Conservation (phyloP, 2,329 filamentous ascomycete species). For the Purpureocillium lavendulum region DNA sequence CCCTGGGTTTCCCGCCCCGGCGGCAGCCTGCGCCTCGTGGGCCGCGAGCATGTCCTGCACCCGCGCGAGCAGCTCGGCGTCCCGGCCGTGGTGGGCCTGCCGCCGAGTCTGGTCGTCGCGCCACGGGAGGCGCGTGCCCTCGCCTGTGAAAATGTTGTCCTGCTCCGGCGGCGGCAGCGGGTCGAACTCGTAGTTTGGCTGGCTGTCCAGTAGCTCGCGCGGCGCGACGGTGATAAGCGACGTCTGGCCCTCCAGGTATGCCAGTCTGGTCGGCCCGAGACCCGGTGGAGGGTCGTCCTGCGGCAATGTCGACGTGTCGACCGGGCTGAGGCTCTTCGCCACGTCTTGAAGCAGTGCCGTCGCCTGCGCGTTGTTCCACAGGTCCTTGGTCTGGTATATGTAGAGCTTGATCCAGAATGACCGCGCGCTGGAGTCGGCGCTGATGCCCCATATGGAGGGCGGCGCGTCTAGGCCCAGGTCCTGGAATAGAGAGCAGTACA, state of each 20-base stretch:
- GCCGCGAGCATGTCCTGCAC: constrained; percentile 19
- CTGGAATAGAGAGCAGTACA: constrained; percentile 72
- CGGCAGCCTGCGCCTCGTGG: constrained; percentile 8
- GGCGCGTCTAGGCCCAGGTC: constrained; percentile 73
- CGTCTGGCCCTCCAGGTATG: constrained; percentile 69
- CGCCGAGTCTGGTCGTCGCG: constrained; percentile 10
- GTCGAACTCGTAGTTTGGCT: constrained; percentile 70
- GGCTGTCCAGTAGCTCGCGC: constrained; percentile 49
- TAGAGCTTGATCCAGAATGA: constrained; percentile 70
- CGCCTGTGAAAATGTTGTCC: constrained; percentile 41
- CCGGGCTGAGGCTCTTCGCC: constrained; percentile 45
- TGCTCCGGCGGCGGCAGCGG: constrained; percentile 63
- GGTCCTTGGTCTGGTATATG: constrained; percentile 64
- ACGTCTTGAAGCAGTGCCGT: constrained; percentile 61
- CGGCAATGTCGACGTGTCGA: constrained; percentile 29
- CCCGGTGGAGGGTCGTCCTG: constrained; percentile 28
- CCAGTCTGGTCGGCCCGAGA: constrained; percentile 59
- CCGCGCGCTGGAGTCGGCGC: constrained; percentile 51
- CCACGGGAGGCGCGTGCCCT: constrained; percentile 36
- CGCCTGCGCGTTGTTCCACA: constrained; percentile 76
- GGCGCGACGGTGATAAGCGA: constrained; percentile 64
- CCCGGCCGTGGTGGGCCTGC: constrained; percentile 7
- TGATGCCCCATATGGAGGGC: constrained; percentile 72
- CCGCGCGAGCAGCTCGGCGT: constrained; percentile 15
- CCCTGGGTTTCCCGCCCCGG: too few species aligned